phyloP scores from a whole-genome alignment of 495 filamentous ascomycete species.

The Rhypophila decipiens region DNA sequence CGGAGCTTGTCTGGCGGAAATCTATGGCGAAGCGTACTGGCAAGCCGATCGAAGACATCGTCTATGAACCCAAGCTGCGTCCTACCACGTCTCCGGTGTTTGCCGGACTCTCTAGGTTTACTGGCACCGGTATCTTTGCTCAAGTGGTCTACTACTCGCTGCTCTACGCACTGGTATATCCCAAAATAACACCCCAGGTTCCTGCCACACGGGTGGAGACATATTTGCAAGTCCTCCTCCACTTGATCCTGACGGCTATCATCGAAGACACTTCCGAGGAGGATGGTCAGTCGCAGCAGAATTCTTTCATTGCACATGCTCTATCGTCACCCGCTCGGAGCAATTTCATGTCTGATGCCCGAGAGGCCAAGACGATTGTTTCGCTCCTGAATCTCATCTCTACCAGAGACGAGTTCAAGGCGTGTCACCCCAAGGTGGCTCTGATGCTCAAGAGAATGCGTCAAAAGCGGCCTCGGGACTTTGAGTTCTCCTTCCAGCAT shows the following conservation, averaged over 20 bases:
- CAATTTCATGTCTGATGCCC: slow-evolving; percentile 45
- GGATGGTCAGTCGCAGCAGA: slow-evolving; percentile 30
- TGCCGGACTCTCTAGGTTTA: slow-evolving; percentile 66
- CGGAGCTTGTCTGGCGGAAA: slow-evolving; percentile 77
- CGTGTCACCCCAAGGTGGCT: slow-evolving; percentile 77
- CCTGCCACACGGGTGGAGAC: slow-evolving; percentile 79
- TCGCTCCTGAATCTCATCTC: slow-evolving; percentile 69
- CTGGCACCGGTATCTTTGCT: slow-evolving; percentile 73
- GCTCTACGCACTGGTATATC: slow-evolving; percentile 62
- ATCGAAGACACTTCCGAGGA: slow-evolving; percentile 68
- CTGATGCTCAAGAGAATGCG: slow-evolving; percentile 82
- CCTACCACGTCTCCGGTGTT: slow-evolving; percentile 73
- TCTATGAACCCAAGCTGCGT: slow-evolving; percentile 87
- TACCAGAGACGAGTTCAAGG: slow-evolving; percentile 63
- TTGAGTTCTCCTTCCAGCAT: slow-evolving; percentile 52
- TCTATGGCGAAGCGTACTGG: slow-evolving; percentile 86
- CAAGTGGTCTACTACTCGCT: slow-evolving; percentile 88
- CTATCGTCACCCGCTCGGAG: slow-evolving; percentile 53
- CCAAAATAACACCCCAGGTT: slow-evolving; percentile 59
- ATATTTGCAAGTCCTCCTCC: slow-evolving; percentile 84
- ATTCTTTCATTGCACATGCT: slow-evolving; percentile 65
- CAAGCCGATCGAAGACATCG: slow-evolving; percentile 71
- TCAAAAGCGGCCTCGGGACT: slow-evolving; percentile 67
- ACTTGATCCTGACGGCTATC: slow-evolving; percentile 76
- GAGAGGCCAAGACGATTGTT: slow-evolving; percentile 59